Percentiles rank a stretch among this genome's conserved stretches.
Conservation (phyloP, 805 yeast genomes). For the Blastobotrys peoriensis region DNA sequence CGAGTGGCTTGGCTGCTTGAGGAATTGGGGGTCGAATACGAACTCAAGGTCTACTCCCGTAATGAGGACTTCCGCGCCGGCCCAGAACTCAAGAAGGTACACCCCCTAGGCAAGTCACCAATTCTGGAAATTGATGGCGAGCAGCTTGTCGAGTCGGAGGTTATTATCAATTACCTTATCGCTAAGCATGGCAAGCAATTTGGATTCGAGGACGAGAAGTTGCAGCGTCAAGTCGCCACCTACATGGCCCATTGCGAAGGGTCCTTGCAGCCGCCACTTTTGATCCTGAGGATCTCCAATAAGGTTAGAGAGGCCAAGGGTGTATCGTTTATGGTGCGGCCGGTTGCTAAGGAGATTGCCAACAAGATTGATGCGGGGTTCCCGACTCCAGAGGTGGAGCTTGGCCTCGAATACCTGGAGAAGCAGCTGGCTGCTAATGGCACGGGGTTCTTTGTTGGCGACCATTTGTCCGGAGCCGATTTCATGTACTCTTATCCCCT, state of each 20-base stretch:
- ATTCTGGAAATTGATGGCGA: constrained; percentile 42
- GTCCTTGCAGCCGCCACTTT: constrained; percentile 46
- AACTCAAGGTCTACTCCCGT: constrained; percentile 47
- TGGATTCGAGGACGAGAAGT: constrained; percentile 37
- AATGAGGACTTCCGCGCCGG: constrained; percentile 45
- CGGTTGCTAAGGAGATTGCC: constrained; percentile 39
- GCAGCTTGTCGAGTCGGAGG: constrained; percentile 54
- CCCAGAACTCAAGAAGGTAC: constrained; percentile 43
- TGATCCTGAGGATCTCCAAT: constrained; percentile 33
- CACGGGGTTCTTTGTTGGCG: constrained; percentile 54
- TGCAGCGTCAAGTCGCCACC: constrained; percentile 25
- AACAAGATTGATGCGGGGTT: constrained; percentile 43
- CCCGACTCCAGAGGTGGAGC: constrained; percentile 42
- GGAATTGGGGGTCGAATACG: constrained; percentile 49
- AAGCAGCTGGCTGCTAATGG: constrained; percentile 36
- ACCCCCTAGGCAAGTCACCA: constrained; percentile 63
- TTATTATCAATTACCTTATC: constrained; percentile 48
- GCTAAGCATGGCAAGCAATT: constrained; percentile 41
- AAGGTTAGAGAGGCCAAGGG: constrained; percentile 30
- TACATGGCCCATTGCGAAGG: constrained; percentile 58
- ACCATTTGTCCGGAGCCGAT: constrained; percentile 56
- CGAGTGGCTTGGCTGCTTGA: constrained; percentile 63
- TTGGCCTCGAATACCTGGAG: constrained; percentile 39
- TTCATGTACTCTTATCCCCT: constrained; percentile 48
- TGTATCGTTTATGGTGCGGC: constrained; percentile 36